Conservation (phyloP, 352 stramenopile genomes). For the Salisapilia sapeloensis region DNA sequence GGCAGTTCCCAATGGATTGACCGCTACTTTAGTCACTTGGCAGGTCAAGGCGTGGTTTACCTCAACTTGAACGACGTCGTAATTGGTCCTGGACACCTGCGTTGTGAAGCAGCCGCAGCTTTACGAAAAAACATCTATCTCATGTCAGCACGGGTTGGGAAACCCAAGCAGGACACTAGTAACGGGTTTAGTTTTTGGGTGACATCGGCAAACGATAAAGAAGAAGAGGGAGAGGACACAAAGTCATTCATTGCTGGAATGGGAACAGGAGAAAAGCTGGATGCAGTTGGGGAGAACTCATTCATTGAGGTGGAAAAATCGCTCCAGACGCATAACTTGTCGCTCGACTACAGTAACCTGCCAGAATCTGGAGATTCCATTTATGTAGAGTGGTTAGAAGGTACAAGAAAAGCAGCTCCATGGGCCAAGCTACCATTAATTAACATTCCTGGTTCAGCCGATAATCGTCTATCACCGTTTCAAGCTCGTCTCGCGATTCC, state of each 20-base stretch:
- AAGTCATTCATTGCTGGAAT: too few species aligned
- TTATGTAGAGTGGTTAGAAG: constrained; percentile 49
- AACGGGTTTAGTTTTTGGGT: too few species aligned
- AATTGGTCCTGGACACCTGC: constrained; percentile 32
- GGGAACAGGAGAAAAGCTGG: too few species aligned
- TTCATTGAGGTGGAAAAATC: constrained; percentile 9
- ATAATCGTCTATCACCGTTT: constrained; percentile 54
- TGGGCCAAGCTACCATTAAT: constrained; percentile 32
- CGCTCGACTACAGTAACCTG: constrained; percentile 43
- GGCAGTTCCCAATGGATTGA: constrained; percentile 77
- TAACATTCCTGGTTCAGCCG: constrained; percentile 18
- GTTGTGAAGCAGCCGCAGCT: constrained; percentile 47
- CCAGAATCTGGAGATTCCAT: constrained; percentile 39
- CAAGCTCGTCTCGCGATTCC: constrained; percentile 50
- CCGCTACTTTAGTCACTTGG: constrained; percentile 41
- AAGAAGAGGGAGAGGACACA: constrained; percentile 5
- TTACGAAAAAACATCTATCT: constrained; percentile 65
- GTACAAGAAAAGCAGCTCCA: constrained; percentile 16
- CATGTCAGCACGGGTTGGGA: constrained; percentile 42
- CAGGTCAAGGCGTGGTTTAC: constrained; percentile 48
- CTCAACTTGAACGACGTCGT: constrained; percentile 61
- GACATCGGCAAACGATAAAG: background rate
- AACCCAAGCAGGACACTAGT: constrained; percentile 22
- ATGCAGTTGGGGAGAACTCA: too few species aligned
- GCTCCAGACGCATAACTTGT: constrained; percentile 44